Conservation (phyloP, 2,329 filamentous ascomycete genomes). For the Westerdykella aurantiaca region DNA sequence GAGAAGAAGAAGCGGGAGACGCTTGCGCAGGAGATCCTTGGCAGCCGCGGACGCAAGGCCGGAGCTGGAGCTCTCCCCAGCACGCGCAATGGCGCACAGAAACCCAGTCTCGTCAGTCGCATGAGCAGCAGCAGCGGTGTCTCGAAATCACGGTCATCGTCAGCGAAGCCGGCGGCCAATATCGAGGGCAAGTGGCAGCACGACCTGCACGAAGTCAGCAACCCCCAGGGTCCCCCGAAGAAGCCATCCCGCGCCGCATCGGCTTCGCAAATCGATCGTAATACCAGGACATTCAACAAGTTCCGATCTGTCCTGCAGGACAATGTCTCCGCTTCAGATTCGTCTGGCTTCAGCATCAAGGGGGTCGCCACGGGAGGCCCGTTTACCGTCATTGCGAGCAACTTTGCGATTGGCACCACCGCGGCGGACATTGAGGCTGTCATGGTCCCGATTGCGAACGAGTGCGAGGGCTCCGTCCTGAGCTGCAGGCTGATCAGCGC, state of each 20-base stretch:
- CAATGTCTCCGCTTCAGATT: conserved; percentile 25
- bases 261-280: conserved; percentile 39
- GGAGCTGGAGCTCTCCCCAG: conserved; percentile 41
- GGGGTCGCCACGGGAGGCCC: conserved; percentile 63
- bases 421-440: conserved; percentile 78
- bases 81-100: conserved; percentile 39
- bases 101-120: conserved; percentile 60
- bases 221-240: conserved; percentile 32
- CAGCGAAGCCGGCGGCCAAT: conserved; percentile 46
- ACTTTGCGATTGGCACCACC: conserved; percentile 76
- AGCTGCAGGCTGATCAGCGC: conserved; percentile 64
- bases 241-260: conserved; percentile 35
- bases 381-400: conserved; percentile 68
- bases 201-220: conserved; percentile 54
- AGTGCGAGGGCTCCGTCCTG: conserved; percentile 42
- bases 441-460: conserved; percentile 65
- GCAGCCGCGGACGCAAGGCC: conserved; percentile 50
- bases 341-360: conserved; percentile 58
- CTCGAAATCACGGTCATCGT: conserved; percentile 54
- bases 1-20: conserved; percentile 65
- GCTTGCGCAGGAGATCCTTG: conserved; percentile 68
- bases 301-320: conserved; percentile 34
- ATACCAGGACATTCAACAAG: conserved; percentile 38
- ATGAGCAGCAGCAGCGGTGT: conserved; percentile 70
- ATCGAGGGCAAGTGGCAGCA: conserved; percentile 67